These are phyloP conservation scores for Paspalum vaginatum DNA, from an alignment of 176 grass and related monocot species.

Conservation along the genomic window DNA sequence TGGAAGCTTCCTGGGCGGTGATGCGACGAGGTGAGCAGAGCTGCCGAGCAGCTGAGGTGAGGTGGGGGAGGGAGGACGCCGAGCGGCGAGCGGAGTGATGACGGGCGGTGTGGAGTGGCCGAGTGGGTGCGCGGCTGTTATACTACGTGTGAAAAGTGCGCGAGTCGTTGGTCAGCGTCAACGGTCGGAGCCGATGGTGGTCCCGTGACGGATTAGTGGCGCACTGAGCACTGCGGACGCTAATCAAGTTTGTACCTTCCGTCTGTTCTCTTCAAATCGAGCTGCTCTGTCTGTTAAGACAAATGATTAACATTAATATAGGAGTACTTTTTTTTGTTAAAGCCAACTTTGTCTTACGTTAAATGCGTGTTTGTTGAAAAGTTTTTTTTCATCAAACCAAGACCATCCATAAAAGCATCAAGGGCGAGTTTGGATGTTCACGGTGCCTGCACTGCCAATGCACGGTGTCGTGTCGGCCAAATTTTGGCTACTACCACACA, in stretches of 20 bases:
- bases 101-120: neutral
- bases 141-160: constrained; percentile 27
- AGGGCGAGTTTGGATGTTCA: too few species aligned
- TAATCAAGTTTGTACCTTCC: neutral
- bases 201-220: neutral
- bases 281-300: too few species aligned
- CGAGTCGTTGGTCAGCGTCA: neutral
- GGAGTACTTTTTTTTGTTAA: too few species aligned
- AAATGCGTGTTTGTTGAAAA: too few species aligned
- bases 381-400: too few species aligned
- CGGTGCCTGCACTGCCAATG: too few species aligned
- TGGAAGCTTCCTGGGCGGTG: constrained; percentile 3
- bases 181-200: constrained; percentile 3
- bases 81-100: neutral
- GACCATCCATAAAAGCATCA: too few species aligned
- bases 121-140: neutral
- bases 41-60: neutral
- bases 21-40: neutral
- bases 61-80: neutral
- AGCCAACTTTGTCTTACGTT: too few species aligned
- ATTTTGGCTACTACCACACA: too few species aligned
- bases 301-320: too few species aligned
- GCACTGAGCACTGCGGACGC: neutral
- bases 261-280: neutral
- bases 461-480: too few species aligned